These are phyloP conservation scores for Asterionellopsis glacialis DNA, from an alignment of 108 stramenopile genomes.

Conservation along the genomic window DNA sequence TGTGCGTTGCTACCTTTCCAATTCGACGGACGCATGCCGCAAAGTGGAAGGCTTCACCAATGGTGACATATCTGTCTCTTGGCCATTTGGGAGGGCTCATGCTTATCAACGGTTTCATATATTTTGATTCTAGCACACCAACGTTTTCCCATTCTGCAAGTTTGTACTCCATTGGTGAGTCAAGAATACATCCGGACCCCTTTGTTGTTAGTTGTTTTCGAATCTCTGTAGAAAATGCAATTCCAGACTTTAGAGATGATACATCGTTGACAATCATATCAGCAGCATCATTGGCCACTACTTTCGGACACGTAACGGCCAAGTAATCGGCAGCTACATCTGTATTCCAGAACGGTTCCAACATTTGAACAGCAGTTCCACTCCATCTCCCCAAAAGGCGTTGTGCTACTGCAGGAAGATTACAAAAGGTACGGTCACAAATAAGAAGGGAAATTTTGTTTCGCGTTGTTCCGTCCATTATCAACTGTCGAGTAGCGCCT, in stretches of 20 bases:
- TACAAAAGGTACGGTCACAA: constrained; percentile 88
- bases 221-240: constrained; percentile 71
- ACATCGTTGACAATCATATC: constrained; percentile 82
- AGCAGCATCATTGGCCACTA: constrained; percentile 80
- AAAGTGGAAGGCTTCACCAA: constrained; percentile 80
- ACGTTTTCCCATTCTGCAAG: constrained; percentile 79
- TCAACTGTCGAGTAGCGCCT: constrained; percentile 53
- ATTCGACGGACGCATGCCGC: constrained; percentile 77
- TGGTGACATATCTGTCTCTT: constrained; percentile 63
- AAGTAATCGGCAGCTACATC: constrained; percentile 78
- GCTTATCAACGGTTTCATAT: neutral
- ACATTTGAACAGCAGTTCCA: constrained; percentile 64
- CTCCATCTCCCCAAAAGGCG: constrained; percentile 82
- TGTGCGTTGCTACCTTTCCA: constrained; percentile 70
- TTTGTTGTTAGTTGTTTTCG: constrained; percentile 44
- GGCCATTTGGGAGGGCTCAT: constrained; percentile 65
- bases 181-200: constrained; percentile 65
- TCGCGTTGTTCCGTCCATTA: constrained; percentile 9
- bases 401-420: constrained; percentile 78
- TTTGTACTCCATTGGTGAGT: constrained; percentile 67
- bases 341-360: constrained; percentile 80
- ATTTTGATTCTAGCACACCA: constrained; percentile 24
- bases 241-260: constrained; percentile 73
- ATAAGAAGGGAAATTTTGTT: constrained; percentile 51
- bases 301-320: constrained; percentile 70